phyloP scores from a whole-genome alignment of 129 eudicot species.

The Helianthus tuberosus region DNA sequence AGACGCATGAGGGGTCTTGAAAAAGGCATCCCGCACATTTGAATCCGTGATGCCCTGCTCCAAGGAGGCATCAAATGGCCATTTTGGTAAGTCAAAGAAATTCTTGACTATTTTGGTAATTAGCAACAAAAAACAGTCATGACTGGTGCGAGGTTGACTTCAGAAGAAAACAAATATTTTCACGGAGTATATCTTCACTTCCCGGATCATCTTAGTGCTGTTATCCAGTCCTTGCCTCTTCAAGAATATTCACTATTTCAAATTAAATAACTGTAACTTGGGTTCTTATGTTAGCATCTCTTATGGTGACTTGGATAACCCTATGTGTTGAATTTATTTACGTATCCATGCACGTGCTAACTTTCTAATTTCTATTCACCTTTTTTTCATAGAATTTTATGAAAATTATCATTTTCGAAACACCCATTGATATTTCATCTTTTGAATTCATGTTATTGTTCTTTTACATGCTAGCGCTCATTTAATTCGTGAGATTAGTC shows the following conservation, averaged over 20 bases:
- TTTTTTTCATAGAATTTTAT: background rate
- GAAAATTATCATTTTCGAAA: background rate
- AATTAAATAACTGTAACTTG: constrained; percentile 43
- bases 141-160: constrained; percentile 79
- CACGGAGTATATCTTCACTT: constrained; percentile 54
- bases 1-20: too few relatives aligned
- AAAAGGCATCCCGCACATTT: too few relatives aligned
- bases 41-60: too few relatives aligned
- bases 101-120: too few relatives aligned
- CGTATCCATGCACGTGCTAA: constrained; percentile 58
- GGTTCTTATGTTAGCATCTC: constrained; percentile 66
- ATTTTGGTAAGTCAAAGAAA: too few relatives aligned
- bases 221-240: constrained; percentile 58
- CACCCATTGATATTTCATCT: background rate
- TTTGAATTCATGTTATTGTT: background rate
- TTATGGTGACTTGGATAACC: constrained; percentile 59
- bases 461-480: too few relatives aligned
- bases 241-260: constrained; percentile 66
- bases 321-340: constrained; percentile 15
- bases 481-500: constrained; percentile 1
- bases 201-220: constrained; percentile 45
- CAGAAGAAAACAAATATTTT: constrained; percentile 44
- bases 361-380: constrained; percentile 1
- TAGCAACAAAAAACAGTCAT: constrained; percentile 34
- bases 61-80: too few relatives aligned